Evolutionary conservation across 257 asterid species (phyloP), one percentile per base, ranked within the genome.

Genomic region (Paraleonurus japonicus): DNA sequence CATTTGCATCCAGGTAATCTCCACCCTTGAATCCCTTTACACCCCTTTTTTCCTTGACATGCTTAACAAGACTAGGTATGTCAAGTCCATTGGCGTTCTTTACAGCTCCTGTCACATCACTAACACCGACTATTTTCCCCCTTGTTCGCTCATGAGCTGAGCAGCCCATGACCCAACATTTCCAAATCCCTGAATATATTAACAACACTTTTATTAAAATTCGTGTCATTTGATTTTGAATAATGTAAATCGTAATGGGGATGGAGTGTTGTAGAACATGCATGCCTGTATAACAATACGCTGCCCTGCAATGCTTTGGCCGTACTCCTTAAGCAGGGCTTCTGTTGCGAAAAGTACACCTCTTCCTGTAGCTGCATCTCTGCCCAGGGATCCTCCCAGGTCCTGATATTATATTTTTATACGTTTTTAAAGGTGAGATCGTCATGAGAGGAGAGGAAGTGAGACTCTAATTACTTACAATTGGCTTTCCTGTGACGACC

Each of bases 281-380:
- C n/a, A n/a, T n/a, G n/a, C 91, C 82, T 90, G 94, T 43, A 91
- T 77, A 63, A 84, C 93, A 16, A 90, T 80, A 4, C 85, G 86
- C 79, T 85, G 85, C 23, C 83, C 97, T 72, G 80, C 81, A 24
- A 93, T 83, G 39, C 88, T 72, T 75, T 90, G 88, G 11, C 97
- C 97, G 59, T 87, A 55, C 70, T 93, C 98, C 35, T 85, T 78
- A 12, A 93, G 97, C 66, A 93, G 80, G 12, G 95, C 96, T 70
- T 87, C 87, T 0, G 88, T 85, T 4, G 89, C 97, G 47, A 74
- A 90, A 45, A 92, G 85, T 16, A 87, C 92, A 27, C 98, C 97
- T 65, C 98, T 86, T 12, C 97, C 98, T 0, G 98, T 93, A 41
- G 98, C 98, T 15, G 98, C 96, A n/a, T 90, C 96, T 24, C 98